phyloP scores from a whole-genome alignment of 306 rosid species.

The Prunus mongolica region DNA sequence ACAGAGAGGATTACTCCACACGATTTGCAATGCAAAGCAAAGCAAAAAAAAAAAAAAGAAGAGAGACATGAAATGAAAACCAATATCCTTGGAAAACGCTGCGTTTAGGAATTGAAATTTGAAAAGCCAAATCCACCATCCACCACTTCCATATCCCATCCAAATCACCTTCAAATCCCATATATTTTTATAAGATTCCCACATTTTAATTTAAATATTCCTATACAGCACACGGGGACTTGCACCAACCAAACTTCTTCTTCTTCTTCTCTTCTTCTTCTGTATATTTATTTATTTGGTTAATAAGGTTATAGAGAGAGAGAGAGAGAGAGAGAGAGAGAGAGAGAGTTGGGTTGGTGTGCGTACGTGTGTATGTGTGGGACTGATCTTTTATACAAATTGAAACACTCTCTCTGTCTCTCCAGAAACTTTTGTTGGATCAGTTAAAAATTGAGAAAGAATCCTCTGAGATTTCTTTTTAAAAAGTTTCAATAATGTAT shows the following conservation, averaged over 20 bases:
- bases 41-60: slow-evolving; percentile 12
- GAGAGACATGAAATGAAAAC: background rate
- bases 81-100: background rate
- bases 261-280: background rate
- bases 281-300: background rate
- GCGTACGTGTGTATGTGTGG: slow-evolving; percentile 20
- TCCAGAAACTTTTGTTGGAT: slow-evolving; percentile 25
- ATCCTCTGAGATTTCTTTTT: slow-evolving; percentile 43
- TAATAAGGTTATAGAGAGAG: slow-evolving; percentile 27
- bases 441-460: slow-evolving; percentile 8
- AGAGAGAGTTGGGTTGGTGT: background rate
- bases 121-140: slow-evolving; percentile 8
- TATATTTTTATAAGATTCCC: slow-evolving; percentile 45
- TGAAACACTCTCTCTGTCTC: background rate
- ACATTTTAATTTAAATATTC: slow-evolving; percentile 1
- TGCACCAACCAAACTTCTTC: slow-evolving; percentile 29
- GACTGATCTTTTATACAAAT: slow-evolving; percentile 7
- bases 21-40: slow-evolving; percentile 41
- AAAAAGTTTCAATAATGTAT: slow-evolving; percentile 5
- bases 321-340: background rate
- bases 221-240: slow-evolving; percentile 48
- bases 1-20: slow-evolving; percentile 42
- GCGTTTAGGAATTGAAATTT: background rate
- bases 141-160: slow-evolving; percentile 45
- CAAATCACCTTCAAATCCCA: slow-evolving; percentile 45